A percentile compares a stretch with the other conserved stretches of the same genome.
Conservation (phyloP, 23 red algal genomes). For the Gracilaria caudata region DNA sequence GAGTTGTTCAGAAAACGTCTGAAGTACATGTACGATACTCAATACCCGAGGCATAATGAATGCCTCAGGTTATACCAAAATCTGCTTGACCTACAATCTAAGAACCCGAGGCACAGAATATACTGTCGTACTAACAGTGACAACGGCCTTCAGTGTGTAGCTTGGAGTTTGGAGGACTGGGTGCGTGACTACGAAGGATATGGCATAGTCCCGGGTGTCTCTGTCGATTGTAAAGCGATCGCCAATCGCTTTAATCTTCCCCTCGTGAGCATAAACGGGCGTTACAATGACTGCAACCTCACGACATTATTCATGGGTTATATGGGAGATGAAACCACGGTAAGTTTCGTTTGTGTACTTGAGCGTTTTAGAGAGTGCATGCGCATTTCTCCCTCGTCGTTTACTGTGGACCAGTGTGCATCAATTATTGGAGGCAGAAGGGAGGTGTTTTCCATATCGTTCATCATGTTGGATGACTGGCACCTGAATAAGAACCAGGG, state of each 20-base stretch:
- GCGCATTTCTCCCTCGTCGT: background rate
- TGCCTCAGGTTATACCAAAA: background rate
- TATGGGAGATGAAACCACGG: background rate
- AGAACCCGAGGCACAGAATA: background rate
- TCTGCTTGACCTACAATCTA: background rate
- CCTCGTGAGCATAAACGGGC: background rate
- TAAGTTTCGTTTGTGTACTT: background rate
- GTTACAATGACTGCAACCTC: background rate
- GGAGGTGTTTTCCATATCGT: background rate
- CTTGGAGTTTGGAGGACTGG: constrained; percentile 10
- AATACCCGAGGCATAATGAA: background rate
- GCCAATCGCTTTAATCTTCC: constrained; percentile 11
- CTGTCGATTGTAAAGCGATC: background rate
- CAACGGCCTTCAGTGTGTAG: background rate
- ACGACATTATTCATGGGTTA: background rate
- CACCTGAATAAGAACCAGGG: background rate
- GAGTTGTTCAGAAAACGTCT: background rate
- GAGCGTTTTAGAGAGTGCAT: background rate
- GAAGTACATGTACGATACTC: background rate
- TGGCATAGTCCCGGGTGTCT: constrained; percentile 2
- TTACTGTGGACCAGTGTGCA: background rate
- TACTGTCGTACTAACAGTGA: background rate
- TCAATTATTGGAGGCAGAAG: background rate
- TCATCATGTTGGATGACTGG: background rate
- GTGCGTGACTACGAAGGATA: background rate